Percentiles rank a stretch among this genome's conserved stretches.
Evolutionary conservation across 345 rosid species (phyloP).

Genomic region (Streptanthus diversifolius): DNA sequence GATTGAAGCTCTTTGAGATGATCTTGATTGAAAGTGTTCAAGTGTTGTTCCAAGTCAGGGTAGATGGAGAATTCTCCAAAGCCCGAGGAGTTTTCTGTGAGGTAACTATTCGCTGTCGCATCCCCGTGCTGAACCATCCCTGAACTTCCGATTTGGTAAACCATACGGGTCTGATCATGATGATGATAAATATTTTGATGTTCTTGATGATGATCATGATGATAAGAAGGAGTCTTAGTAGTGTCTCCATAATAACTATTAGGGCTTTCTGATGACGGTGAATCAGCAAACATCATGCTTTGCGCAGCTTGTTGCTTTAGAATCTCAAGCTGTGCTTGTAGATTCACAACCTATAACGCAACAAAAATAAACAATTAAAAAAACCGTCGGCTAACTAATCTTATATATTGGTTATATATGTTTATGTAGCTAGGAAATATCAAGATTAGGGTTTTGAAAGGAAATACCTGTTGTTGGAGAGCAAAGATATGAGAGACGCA

Average conservation of each 20-base stretch:
- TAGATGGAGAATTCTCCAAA: conserved; percentile 55
- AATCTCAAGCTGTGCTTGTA: conserved; percentile 79
- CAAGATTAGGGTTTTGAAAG: conserved; percentile 26
- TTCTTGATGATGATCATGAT: conserved; percentile 23
- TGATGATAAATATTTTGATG: conserved; percentile 36
- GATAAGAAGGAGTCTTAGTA: conserved; percentile 31
- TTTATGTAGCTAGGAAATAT: background rate
- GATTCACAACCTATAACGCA: conserved; percentile 64
- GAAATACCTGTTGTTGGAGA: conserved; percentile 85
- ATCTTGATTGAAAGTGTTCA: conserved; percentile 51
- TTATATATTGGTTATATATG: background rate
- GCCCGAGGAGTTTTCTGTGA: conserved; percentile 35
- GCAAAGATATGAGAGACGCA: conserved; percentile 95
- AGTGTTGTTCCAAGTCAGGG: conserved; percentile 48
- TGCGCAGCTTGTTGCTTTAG: conserved; percentile 80
- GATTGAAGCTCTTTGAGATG: conserved; percentile 59
- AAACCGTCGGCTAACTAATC: background rate
- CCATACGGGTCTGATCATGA: conserved; percentile 41
- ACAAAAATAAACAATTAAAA: conserved; percentile 2
- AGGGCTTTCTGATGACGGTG: conserved; percentile 50
- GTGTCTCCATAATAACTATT: conserved; percentile 39
- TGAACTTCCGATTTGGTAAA: conserved; percentile 41
- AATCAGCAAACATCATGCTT: conserved; percentile 44
- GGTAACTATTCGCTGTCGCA: conserved; percentile 40
- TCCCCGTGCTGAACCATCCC: conserved; percentile 21